Conservation (phyloP, 257 asterid genomes). For the Linderniella brevidens region DNA sequence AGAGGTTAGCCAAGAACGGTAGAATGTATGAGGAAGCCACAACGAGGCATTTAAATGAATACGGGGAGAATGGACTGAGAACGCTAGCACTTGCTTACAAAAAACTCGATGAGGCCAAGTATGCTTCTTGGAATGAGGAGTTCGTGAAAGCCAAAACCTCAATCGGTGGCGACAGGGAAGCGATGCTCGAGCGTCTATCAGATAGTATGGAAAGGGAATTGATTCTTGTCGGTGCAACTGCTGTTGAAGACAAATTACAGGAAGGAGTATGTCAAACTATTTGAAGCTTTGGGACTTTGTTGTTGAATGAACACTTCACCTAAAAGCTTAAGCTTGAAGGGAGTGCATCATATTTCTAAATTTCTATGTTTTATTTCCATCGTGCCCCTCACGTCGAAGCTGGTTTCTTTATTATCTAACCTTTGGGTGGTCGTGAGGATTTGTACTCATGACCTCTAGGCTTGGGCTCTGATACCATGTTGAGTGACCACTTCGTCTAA, state of each 20-base stretch:
- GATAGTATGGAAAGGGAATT: slow-evolving; percentile 86
- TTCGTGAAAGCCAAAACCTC: slow-evolving; percentile 66
- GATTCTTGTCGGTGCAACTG: slow-evolving; percentile 95
- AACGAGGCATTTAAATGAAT: slow-evolving; percentile 70
- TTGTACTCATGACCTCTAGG: too few relatives aligned
- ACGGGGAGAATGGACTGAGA: slow-evolving; percentile 92
- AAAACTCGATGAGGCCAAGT: slow-evolving; percentile 63
- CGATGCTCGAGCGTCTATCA: slow-evolving; percentile 70
- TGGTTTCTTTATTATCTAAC: too few relatives aligned
- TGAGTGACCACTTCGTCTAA: too few relatives aligned
- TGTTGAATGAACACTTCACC: too few relatives aligned
- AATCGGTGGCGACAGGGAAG: slow-evolving; percentile 72
- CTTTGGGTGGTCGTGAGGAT: too few relatives aligned
- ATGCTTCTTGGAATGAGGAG: slow-evolving; percentile 82
- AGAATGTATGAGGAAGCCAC: slow-evolving; percentile 65
- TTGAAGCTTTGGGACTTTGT: not conserved
- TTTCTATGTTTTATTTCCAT: too few relatives aligned
- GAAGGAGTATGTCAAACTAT: slow-evolving; percentile 46
- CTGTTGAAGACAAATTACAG: slow-evolving; percentile 98
- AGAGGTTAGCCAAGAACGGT: slow-evolving; percentile 73
- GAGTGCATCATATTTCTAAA: too few relatives aligned
- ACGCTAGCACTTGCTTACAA: slow-evolving; percentile 89
- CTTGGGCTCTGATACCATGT: too few relatives aligned
- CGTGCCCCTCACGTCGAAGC: too few relatives aligned
- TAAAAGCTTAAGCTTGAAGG: too few relatives aligned